phyloP scores from a whole-genome alignment of 2,329 filamentous ascomycete genomes.

The Phaeomoniella chlamydospora region DNA sequence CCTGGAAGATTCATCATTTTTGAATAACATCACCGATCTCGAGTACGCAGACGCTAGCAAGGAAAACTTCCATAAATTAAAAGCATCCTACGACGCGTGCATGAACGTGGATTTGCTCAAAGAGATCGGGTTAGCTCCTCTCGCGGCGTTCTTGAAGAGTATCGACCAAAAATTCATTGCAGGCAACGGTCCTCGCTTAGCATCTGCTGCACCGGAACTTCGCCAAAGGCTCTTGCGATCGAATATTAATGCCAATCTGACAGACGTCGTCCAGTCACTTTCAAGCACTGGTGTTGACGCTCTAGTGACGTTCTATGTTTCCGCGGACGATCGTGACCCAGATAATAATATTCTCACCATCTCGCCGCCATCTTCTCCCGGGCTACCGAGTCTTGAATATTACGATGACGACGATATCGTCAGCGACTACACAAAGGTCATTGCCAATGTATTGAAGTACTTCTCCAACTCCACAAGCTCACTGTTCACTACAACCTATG shows the following conservation, averaged over 20 bases:
- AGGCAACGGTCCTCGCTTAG: constrained; percentile 11
- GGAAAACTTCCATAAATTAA: constrained; percentile 52
- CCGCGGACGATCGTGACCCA: constrained; percentile 39
- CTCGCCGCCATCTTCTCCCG: constrained; percentile 30
- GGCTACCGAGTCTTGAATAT: constrained; percentile 48
- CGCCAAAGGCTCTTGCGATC: constrained; percentile 6
- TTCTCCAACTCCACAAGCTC: neutral
- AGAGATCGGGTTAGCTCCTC: constrained; percentile 38
- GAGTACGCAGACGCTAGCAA: constrained; percentile 31
- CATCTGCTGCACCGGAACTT: neutral
- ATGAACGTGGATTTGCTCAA: constrained; percentile 46
- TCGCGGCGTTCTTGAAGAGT: constrained; percentile 40
- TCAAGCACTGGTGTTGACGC: constrained; percentile 20
- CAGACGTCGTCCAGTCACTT: constrained; percentile 21
- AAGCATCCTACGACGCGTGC: constrained; percentile 50
- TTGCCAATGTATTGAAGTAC: constrained; percentile 22
- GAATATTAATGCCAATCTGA: constrained; percentile 14
- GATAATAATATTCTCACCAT: constrained; percentile 35
- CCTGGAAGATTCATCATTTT: constrained; percentile 37
- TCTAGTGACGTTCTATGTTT: constrained; percentile 17
- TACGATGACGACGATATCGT: constrained; percentile 42
- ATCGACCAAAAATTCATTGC: constrained; percentile 32
- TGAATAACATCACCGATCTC: neutral
- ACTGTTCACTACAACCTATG: neutral
- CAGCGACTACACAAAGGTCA: constrained; percentile 32